Conservation (phyloP, 192 early-diverging fungal species). For the Podila clonocystis region DNA sequence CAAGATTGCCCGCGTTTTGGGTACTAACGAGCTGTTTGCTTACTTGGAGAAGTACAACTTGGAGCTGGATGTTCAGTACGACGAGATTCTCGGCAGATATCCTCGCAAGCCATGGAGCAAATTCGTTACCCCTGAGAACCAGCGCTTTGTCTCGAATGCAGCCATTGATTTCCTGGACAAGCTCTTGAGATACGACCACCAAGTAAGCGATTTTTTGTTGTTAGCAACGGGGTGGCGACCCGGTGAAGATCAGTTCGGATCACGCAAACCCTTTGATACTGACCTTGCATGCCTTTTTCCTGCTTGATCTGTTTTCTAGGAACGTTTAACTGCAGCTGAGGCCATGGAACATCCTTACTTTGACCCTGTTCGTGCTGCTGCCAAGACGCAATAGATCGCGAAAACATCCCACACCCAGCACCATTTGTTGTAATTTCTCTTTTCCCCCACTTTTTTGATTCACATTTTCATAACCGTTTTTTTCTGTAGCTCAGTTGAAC, state of each 20-base stretch:
- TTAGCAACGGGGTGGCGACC: too few relatives aligned
- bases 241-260: too few relatives aligned
- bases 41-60: slow-evolving; percentile 98
- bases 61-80: slow-evolving; percentile 88
- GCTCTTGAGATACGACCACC: slow-evolving; percentile 92
- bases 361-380: slow-evolving; percentile 53
- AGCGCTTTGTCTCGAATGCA: slow-evolving; percentile 86
- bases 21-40: slow-evolving; percentile 92
- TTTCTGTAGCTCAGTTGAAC: not conserved
- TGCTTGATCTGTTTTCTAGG: slow-evolving; percentile 13
- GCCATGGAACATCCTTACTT: slow-evolving; percentile 95
- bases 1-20: slow-evolving; percentile 97
- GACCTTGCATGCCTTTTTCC: not conserved
- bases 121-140: slow-evolving; percentile 89
- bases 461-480: not conserved
- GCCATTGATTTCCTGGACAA: slow-evolving; percentile 93
- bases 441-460: slow-evolving; percentile 6
- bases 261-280: not conserved
- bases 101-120: slow-evolving; percentile 89
- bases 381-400: slow-evolving; percentile 49
- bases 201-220: slow-evolving; percentile 23
- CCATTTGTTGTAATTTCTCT: not conserved
- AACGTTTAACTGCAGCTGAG: slow-evolving; percentile 85
- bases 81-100: slow-evolving; percentile 94
- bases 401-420: not conserved